phyloP scores from a whole-genome alignment of 2,329 filamentous ascomycete species.

The Juglanconis oblonga region DNA sequence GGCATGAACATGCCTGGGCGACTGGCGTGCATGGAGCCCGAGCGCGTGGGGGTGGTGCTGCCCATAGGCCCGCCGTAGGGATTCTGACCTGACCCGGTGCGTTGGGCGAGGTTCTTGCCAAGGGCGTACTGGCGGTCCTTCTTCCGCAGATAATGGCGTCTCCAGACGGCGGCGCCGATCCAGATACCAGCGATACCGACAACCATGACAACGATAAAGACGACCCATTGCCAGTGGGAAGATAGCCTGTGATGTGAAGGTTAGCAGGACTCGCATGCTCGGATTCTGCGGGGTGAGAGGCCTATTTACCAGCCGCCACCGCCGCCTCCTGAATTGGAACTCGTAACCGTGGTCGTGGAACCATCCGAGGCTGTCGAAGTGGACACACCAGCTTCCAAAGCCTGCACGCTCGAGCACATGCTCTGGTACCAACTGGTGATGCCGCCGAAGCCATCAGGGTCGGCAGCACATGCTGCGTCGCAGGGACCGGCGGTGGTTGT shows the following conservation, averaged over 20 bases:
- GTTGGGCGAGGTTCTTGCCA: conserved; percentile 37
- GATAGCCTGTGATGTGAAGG: conserved; percentile 51
- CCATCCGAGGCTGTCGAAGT: conserved; percentile 28
- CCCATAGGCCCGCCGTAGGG: conserved; percentile 33
- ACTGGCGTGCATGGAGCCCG: conserved; percentile 31
- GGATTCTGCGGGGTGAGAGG: background rate
- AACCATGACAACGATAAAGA: conserved; percentile 74
- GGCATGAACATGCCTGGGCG: conserved; percentile 38
- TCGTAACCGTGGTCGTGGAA: conserved; percentile 25
- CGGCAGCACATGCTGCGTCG: conserved; percentile 52
- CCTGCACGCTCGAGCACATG: conserved; percentile 56
- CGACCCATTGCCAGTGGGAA: conserved; percentile 74
- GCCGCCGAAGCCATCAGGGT: conserved; percentile 47
- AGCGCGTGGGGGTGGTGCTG: conserved; percentile 22
- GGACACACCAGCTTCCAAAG: conserved; percentile 23
- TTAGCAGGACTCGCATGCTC: background rate
- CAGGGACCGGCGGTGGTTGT: conserved; percentile 59
- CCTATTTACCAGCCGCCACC: conserved; percentile 44
- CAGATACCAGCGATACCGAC: conserved; percentile 67
- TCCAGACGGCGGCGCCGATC: conserved; percentile 66
- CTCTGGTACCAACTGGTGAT: conserved; percentile 69
- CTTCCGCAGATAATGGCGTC: conserved; percentile 70
- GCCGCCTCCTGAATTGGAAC: conserved; percentile 22
- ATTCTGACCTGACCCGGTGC: conserved; percentile 23
- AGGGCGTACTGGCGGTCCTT: conserved; percentile 57